Evolutionary conservation across 495 filamentous ascomycete genomes (phyloP).

Genomic region (Jackrogersella minutella): DNA sequence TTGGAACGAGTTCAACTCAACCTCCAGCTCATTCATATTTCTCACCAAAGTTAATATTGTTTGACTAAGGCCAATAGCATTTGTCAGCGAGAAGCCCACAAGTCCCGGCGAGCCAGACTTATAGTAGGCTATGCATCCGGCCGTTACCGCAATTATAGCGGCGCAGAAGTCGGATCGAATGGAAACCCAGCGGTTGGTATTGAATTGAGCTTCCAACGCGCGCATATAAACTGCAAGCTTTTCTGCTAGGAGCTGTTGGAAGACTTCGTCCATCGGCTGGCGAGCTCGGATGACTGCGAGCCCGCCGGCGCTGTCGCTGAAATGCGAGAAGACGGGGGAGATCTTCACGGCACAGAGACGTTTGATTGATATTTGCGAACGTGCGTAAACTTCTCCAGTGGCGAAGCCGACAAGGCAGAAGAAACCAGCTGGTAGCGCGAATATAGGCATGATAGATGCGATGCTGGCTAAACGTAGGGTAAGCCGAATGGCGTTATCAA

Average conservation of each 20-base stretch:
- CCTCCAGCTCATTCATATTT: conserved; percentile 62
- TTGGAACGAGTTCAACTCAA: conserved; percentile 61
- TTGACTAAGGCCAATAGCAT: conserved; percentile 26
- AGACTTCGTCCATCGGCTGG: conserved; percentile 77
- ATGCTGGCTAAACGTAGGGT: conserved; percentile 59
- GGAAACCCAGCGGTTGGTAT: conserved; percentile 66
- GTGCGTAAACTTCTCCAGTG: conserved; percentile 77
- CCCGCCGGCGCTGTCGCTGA: conserved; percentile 76
- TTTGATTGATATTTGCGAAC: conserved; percentile 76
- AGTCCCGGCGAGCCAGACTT: conserved; percentile 15
- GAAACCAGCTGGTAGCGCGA: conserved; percentile 51
- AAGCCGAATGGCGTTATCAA: conserved; percentile 62
- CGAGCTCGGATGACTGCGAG: conserved; percentile 84
- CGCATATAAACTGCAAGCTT: conserved; percentile 51
- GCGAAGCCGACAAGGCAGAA: conserved; percentile 71
- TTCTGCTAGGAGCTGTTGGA: conserved; percentile 79
- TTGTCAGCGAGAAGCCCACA: conserved; percentile 29
- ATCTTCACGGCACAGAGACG: conserved; percentile 60
- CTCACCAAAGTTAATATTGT: conserved; percentile 28
- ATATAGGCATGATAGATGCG: conserved; percentile 78
- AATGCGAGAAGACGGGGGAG: conserved; percentile 85
- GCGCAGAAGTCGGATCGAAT: conserved; percentile 28
- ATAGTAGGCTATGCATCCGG: conserved; percentile 13
- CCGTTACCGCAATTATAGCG: conserved; percentile 9
- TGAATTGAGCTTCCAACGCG: conserved; percentile 56